These are phyloP conservation scores for Schrenkiella parvula DNA, from an alignment of 345 rosid genomes.

Conservation along the genomic window DNA sequence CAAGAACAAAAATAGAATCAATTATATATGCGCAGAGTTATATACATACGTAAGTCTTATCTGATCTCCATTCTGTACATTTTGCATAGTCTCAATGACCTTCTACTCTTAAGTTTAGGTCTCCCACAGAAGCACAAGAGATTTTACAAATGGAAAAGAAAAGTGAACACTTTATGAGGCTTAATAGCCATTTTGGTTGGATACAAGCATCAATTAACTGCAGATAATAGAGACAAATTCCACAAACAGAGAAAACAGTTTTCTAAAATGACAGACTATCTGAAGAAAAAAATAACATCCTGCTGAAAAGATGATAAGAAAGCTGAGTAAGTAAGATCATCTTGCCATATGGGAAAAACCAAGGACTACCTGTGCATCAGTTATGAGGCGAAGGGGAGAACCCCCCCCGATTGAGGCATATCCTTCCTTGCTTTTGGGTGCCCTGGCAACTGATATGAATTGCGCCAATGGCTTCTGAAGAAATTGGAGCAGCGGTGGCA, in stretches of 20 bases:
- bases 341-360: background rate
- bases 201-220: background rate
- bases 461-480: slow-evolving; percentile 97
- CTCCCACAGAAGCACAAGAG: background rate
- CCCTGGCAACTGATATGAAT: slow-evolving; percentile 79
- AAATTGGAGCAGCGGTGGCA: slow-evolving; percentile 82
- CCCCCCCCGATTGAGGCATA: slow-evolving; percentile 98
- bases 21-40: background rate
- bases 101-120: slow-evolving; percentile 7
- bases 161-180: background rate
- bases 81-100: background rate
- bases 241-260: background rate
- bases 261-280: background rate
- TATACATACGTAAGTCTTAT: background rate
- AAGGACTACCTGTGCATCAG: slow-evolving; percentile 77
- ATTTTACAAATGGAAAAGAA: background rate
- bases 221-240: background rate
- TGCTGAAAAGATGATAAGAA: background rate
- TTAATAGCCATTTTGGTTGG: background rate
- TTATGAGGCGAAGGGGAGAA: slow-evolving; percentile 86
- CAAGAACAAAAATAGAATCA: background rate
- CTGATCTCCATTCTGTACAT: background rate
- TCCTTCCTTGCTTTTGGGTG: slow-evolving; percentile 99
- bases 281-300: background rate
- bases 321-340: background rate